Evolutionary conservation across 1,139 yeast species (phyloP), one percentile per base, ranked within the genome.

Genomic region (Sugiyamaella grinbergsii): DNA sequence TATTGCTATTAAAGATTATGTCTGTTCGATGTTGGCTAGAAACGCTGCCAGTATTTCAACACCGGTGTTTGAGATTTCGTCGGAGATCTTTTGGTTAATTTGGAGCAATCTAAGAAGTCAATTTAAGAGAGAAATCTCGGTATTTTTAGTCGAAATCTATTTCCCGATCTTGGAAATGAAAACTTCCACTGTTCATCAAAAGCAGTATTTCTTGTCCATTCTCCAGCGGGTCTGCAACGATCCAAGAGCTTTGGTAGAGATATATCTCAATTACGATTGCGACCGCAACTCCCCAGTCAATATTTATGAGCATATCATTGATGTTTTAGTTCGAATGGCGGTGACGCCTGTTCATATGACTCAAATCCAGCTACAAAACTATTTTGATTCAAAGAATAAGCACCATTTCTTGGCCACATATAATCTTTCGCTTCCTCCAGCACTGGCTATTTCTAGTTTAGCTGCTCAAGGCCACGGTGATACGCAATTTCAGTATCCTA

Each of bases 251-350:
- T 74, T 94, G 54, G 89, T 94, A 54, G 99, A 94, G 69, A 81
- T 93, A 56, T 94, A 91, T 65, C 77, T 94, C 62, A 94, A 94
- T 67, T 94, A 93, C 68, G 99, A 94, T 68, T 94, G 99, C 72
- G 96, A 90, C 66, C 62, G 70, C 11, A 78, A 85, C 15, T 74
- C 80, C 5, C 80, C 85, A 77, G 88, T 95, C 43, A 93, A 93
- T 65, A 77, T 91, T 47, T 89, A 93, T 67, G 98, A 94, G 68
- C 77, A 81, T 50, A 73, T 88, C 36, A 80, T 90, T 50, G 93
- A 89, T 59, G 83, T 85, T 59, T 74, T 93, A 58, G 85, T 95
- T 4, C 81, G 79, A 58, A 71, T 85, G 53, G 83, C 96, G 0
- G 73, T 87, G 40, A 76, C 84, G 0, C 77, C 90, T 55, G 83